Percentiles rank a stretch among this genome's conserved stretches.
These are phyloP conservation scores for Hypoxylon sp. DNA, from an alignment of 2,329 filamentous ascomycete genomes.

Conservation along the genomic window DNA sequence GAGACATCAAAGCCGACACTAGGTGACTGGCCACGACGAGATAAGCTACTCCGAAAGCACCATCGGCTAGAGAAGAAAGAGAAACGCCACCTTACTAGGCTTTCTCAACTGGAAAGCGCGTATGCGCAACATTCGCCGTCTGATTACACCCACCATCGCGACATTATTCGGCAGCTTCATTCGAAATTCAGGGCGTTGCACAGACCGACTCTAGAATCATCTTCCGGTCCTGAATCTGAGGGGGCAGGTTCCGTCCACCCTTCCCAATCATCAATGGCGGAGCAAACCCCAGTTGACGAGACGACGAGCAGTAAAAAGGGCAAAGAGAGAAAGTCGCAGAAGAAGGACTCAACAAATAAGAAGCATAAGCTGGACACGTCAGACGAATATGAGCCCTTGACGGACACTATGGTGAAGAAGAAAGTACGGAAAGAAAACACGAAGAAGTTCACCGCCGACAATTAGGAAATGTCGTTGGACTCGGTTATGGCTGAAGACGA, in stretches of 20 bases:
- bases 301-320: neutral
- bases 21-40: constrained; percentile 30
- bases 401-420: neutral
- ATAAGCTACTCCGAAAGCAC: constrained; percentile 32
- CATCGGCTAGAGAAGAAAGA: constrained; percentile 37
- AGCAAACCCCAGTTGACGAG: neutral
- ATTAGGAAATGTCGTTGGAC: neutral
- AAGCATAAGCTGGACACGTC: neutral
- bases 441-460: neutral
- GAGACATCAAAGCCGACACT: neutral
- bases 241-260: neutral
- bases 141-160: neutral
- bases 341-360: neutral
- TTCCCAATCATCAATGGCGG: neutral
- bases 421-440: neutral
- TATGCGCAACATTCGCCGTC: constrained; percentile 32
- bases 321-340: neutral
- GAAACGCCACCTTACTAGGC: constrained; percentile 24
- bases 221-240: neutral
- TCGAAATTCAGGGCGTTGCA: neutral
- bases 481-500: neutral
- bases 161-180: neutral
- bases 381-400: neutral
- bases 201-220: neutral
- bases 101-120: constrained; percentile 34